Percentiles rank a stretch among this genome's conserved stretches.
phyloP scores from a whole-genome alignment of 306 rosid genomes.

The Spatholobus suberectus region DNA sequence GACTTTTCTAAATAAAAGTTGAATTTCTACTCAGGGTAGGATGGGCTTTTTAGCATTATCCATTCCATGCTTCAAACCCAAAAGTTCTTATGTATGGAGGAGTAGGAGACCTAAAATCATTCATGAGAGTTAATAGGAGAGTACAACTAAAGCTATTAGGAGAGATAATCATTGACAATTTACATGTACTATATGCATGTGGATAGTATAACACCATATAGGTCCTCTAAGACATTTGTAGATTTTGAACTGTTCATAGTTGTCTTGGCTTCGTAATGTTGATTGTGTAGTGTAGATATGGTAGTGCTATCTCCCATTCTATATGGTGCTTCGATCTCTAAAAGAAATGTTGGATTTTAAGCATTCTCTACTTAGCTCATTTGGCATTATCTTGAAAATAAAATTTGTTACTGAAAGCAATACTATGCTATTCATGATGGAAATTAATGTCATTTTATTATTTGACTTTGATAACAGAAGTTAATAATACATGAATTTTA shows the following conservation, averaged over 20 bases:
- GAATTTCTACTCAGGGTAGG: not conserved
- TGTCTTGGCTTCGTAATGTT: slow-evolving; percentile 11
- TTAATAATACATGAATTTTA: too few relatives aligned
- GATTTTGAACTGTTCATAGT: not conserved
- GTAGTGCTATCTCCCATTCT: not conserved
- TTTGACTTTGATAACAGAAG: not conserved
- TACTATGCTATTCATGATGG: not conserved
- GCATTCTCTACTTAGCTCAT: not conserved
- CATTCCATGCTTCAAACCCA: not conserved
- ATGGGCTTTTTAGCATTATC: not conserved
- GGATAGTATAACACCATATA: not conserved
- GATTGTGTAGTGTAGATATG: not conserved
- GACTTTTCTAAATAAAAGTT: not conserved
- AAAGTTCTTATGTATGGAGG: not conserved
- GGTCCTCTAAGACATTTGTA: not conserved
- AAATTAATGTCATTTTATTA: not conserved
- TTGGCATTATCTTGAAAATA: not conserved
- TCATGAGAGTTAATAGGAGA: not conserved
- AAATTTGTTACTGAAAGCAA: not conserved
- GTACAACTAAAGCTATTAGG: not conserved
- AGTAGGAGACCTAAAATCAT: not conserved
- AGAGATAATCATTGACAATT: not conserved
- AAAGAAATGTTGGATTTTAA: not conserved
- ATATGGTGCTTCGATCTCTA: slow-evolving; percentile 7
- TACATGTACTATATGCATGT: not conserved